These are phyloP conservation scores for Prunella vulgaris DNA, from an alignment of 257 asterid genomes.

Conservation along the genomic window DNA sequence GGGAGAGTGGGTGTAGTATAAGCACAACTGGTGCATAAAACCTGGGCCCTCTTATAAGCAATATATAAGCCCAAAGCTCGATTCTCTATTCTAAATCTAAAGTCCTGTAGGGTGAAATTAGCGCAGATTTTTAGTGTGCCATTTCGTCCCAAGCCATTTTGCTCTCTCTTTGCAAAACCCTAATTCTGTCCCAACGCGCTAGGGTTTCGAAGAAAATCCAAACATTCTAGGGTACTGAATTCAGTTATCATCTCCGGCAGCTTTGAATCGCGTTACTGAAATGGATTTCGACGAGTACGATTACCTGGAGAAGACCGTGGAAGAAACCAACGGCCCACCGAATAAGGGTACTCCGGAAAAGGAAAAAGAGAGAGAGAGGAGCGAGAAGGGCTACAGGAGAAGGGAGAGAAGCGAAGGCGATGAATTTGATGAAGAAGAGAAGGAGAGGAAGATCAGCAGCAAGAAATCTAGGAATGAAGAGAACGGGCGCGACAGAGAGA, in stretches of 20 bases:
- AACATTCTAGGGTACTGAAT: neutral
- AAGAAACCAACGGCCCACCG: conserved; percentile 66
- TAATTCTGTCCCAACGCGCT: conserved; percentile 18
- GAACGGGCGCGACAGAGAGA: conserved; percentile 49
- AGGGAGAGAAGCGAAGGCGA: conserved; percentile 64
- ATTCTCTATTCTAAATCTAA: neutral
- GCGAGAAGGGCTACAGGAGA: conserved; percentile 66
- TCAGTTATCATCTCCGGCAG: conserved; percentile 2
- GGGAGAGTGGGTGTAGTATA: too few species aligned
- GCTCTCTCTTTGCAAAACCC: conserved; percentile 22
- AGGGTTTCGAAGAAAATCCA: conserved; percentile 29
- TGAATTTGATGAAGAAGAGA: conserved; percentile 53
- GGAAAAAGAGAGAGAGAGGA: conserved; percentile 55
- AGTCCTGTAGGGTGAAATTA: neutral
- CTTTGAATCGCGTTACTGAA: neutral
- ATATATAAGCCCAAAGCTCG: neutral
- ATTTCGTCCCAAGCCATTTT: neutral
- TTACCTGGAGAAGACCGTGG: conserved; percentile 87
- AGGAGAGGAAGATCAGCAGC: conserved; percentile 65
- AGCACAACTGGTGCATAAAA: too few species aligned
- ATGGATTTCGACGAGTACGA: conserved; percentile 99
- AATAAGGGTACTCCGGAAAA: conserved; percentile 47
- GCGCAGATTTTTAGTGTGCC: neutral
- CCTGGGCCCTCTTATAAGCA: too few species aligned
- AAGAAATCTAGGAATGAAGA: conserved; percentile 66